Percentiles rank a stretch among this genome's conserved stretches.
These are phyloP conservation scores for Chimonanthus salicifolius DNA, from an alignment of 164 flowering plant species.

Conservation along the genomic window DNA sequence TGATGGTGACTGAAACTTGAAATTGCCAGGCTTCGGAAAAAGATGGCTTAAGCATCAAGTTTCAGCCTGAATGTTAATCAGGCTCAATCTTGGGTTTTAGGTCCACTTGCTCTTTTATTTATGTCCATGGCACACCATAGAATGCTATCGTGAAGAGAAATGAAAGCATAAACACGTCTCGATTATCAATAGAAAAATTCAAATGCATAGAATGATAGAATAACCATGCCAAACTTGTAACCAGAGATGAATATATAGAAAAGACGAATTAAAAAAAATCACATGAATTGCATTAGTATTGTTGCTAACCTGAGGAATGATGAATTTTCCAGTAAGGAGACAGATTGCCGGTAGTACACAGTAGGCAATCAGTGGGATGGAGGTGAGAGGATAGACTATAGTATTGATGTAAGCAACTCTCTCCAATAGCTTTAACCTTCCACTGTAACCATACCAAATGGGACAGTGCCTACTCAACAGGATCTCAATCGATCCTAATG, in stretches of 20 bases:
- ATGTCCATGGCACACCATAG: too few relatives aligned
- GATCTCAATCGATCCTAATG: conserved; percentile 93
- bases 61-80: too few relatives aligned
- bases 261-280: neutral
- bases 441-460: conserved; percentile 93
- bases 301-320: conserved; percentile 80
- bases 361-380: conserved; percentile 83
- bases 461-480: conserved; percentile 97
- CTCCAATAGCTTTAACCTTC: conserved; percentile 69
- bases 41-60: too few relatives aligned
- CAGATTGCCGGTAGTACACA: conserved; percentile 91
- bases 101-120: too few relatives aligned
- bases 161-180: too few relatives aligned
- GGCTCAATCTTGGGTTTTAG: too few relatives aligned
- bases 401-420: conserved; percentile 92
- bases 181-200: too few relatives aligned
- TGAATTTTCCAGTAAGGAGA: conserved; percentile 85
- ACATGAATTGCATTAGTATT: neutral
- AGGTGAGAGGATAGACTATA: conserved; percentile 84
- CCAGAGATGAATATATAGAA: neutral
- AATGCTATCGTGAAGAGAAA: too few relatives aligned
- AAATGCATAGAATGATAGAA: too few relatives aligned
- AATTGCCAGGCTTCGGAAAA: too few relatives aligned
- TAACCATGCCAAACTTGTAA: too few relatives aligned
- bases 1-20: too few relatives aligned